Evolutionary conservation across 805 yeast species (phyloP), one percentile per base, ranked within the genome.

Genomic region (Kazachstania taianensis): DNA sequence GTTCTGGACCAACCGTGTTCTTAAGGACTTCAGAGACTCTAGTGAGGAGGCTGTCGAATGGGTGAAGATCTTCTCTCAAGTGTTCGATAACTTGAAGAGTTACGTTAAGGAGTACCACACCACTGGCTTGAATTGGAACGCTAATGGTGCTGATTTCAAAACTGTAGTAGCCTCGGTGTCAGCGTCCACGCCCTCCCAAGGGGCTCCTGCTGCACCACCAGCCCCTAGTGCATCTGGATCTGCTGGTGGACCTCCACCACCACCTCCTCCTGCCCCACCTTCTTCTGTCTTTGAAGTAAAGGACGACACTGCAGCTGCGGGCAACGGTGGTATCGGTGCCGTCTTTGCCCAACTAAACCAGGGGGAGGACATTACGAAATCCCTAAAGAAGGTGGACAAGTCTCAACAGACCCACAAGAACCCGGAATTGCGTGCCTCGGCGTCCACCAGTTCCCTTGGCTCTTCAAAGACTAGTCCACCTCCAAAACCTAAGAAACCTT

Each of bases 381-480:
- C 86, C 10, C 73, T 92, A 46, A 85, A 81, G 57, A 89, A 89
- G 57, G 96, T 89, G 27, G 96, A 87, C 48, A 84, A 77, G 64
- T 79, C 94, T 7, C 83, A 86, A 61, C 84, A 83, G 86, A 85
- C 96, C 16, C 95, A 85, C 61, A 86, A 85, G 62, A 84, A 86
- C 59, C 94, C 96, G 2, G 77, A 67, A 32, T 66, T 87, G 48
- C 80, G 95, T 50, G 70, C 65, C 8, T 59, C 73, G 4, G 68
- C 76, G 2, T 59, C 70, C 3, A 69, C 72, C 16, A 68, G 72
- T 3, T 56, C 66, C 1, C 50, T 63, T 14, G 68, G 69, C 52
- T 12, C 26, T 15, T n/a, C 19, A 12, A 39, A 37, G 17, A 71
- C 70, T 46, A 49, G 63, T 10, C 65, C 70, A 32, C 94, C 95